A percentile compares a stretch with the other conserved stretches of the same genome.
These are phyloP conservation scores for Cyberlindnera xylosilytica DNA, from an alignment of 805 yeast species.

Conservation along the genomic window DNA sequence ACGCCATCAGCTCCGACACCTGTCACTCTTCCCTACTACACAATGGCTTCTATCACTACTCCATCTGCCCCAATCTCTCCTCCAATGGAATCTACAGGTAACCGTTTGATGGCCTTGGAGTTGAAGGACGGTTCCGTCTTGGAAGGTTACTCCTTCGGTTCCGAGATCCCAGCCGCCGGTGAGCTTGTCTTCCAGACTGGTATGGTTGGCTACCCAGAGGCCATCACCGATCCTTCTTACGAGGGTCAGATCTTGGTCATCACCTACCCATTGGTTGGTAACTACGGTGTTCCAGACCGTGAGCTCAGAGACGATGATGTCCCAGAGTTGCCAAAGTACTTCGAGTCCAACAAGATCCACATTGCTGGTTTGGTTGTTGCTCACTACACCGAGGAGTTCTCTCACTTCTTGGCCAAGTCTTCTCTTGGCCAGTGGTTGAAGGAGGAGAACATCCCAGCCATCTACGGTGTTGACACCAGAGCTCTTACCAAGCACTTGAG, in stretches of 20 bases:
- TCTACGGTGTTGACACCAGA: constrained; percentile 97
- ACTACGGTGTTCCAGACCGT: constrained; percentile 98
- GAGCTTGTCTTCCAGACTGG: constrained; percentile 99
- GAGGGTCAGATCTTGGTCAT: constrained; percentile 96
- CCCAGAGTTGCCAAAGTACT: constrained; percentile 79
- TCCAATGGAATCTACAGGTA: constrained; percentile 80
- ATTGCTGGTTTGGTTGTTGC: constrained; percentile 97
- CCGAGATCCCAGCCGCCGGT: constrained; percentile 85
- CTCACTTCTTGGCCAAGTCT: constrained; percentile 90
- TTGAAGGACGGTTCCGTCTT: constrained; percentile 80
- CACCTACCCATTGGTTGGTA: constrained; percentile 95
- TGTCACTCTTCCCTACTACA: constrained; percentile 8
- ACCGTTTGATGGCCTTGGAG: constrained; percentile 83
- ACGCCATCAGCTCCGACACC: constrained; percentile 10
- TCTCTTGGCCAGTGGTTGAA: constrained; percentile 93
- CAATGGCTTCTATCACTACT: constrained; percentile 24
- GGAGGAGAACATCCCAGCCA: constrained; percentile 89
- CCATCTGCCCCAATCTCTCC: constrained; percentile 87
- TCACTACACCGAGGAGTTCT: constrained; percentile 92
- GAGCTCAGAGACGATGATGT: constrained; percentile 69
- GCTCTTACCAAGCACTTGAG: constrained; percentile 90
- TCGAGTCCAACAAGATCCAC: constrained; percentile 90
- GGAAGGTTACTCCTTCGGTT: constrained; percentile 97
- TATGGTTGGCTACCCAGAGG: constrained; percentile 99
- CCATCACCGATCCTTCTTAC: constrained; percentile 97